These are phyloP conservation scores for Malus sylvestris DNA, from an alignment of 306 rosid species.

Conservation along the genomic window DNA sequence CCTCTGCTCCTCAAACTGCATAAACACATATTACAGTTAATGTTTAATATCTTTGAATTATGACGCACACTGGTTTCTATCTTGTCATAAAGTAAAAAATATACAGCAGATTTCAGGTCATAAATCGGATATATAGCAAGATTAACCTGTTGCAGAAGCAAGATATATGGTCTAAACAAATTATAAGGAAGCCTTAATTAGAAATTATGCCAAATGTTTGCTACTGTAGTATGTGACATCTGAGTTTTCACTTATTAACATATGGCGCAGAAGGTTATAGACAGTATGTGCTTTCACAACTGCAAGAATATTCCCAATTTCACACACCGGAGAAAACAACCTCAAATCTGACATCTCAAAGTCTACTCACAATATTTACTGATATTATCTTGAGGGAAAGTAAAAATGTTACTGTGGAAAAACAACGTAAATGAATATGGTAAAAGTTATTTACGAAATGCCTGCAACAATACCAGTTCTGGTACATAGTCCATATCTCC, in stretches of 20 bases:
- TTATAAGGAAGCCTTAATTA: neutral
- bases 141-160: neutral
- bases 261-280: neutral
- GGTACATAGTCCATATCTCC: constrained; percentile 79
- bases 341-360: neutral
- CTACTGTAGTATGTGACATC: neutral
- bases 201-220: neutral
- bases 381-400: neutral
- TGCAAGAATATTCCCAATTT: neutral
- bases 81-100: neutral
- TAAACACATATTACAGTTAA: constrained; percentile 9
- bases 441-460: neutral
- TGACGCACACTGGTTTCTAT: constrained; percentile 6
- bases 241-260: neutral
- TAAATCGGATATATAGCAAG: neutral
- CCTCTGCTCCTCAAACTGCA: constrained; percentile 90
- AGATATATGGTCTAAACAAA: neutral
- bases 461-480: constrained; percentile 56
- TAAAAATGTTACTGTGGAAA: neutral
- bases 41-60: constrained; percentile 2
- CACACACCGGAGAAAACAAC: neutral
- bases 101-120: neutral
- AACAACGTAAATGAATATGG: too few relatives aligned
- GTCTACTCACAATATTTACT: neutral
- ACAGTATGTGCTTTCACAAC: neutral